A percentile compares a stretch with the other conserved stretches of the same genome.
Evolutionary conservation across 1,284 basidiomycete genomes (phyloP).

Genomic region (Garcileccinum viscosum): DNA sequence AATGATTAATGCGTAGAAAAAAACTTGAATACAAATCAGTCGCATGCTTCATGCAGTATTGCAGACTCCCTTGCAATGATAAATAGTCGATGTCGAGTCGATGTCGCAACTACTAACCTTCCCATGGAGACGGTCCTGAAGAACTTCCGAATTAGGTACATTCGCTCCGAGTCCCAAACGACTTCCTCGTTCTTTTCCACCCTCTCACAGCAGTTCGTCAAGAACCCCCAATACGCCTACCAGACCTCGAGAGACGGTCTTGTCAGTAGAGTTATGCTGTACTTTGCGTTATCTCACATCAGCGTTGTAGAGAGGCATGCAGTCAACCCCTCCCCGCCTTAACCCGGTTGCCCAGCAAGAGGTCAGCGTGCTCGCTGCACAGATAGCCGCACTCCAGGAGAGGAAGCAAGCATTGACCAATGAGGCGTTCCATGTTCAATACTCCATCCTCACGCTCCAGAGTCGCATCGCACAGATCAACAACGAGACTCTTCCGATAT

Average conservation of each 20-base stretch:
- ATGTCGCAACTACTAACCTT: neutral
- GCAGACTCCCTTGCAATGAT: neutral
- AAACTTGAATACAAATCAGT: neutral
- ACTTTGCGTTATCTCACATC: constrained; percentile 27
- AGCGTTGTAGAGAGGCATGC: constrained; percentile 30
- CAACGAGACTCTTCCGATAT: constrained; percentile 38
- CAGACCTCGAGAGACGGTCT: constrained; percentile 27
- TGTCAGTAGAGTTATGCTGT: constrained; percentile 28
- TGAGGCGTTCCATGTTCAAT: constrained; percentile 36
- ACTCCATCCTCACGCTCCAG: constrained; percentile 37
- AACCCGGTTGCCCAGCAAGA: constrained; percentile 33
- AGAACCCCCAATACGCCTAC: neutral
- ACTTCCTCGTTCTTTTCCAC: neutral
- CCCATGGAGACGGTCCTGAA: neutral
- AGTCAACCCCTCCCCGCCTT: constrained; percentile 18
- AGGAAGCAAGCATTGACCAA: constrained; percentile 29
- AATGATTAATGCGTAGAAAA: neutral
- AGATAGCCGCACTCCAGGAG: constrained; percentile 30
- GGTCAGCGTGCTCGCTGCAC: constrained; percentile 29
- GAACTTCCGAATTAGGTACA: neutral
- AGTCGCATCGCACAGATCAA: constrained; percentile 41
- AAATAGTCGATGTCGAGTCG: neutral
- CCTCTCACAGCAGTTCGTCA: neutral
- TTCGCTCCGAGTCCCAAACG: neutral
- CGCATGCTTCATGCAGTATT: neutral